Base-by-base conservation (phyloP, 2,329 filamentous ascomycete genomes). In the Alternaria atra region DNA sequence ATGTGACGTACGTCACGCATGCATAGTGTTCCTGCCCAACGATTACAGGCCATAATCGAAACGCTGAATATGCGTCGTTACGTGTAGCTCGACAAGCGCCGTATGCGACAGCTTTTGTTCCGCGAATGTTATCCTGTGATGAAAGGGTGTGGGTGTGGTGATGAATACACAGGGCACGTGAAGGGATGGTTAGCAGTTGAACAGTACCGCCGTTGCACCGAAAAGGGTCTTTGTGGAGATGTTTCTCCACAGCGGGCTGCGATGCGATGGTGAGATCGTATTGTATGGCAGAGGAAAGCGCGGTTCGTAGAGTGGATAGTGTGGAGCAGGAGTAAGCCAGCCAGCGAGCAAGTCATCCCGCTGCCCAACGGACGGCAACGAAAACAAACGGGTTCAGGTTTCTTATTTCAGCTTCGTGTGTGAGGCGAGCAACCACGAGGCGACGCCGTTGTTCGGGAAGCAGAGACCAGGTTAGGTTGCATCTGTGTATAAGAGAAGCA, bases 1-100 rank as follows among this genome's bases (percentile, higher is more conserved):
- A 52, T 42, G 47, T 43, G 55, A 37, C 34, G 12, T 42, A 15
- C 48, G 50, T 52, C 55, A 51, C 30, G 15, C 37, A 15, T 52
- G 23, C 29, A 52, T 57, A 12, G 5, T 8, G 17, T 35, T n/a
- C 15, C 30, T 35, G 5, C 5, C 32, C 20, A 35, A 50, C 32
- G 32, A 50, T 5, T 27, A 15, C 46, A 50, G 7, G 25, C n/a
- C 32, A 37, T 32, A 13, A 50, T 50, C 46, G 32, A 12, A 8
- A 5, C 3, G 2, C 17, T 3, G 4, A 35, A 30, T n/a, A 27
- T 23, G 46, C 46, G 35, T 50, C 30, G 46, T n/a, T n/a, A 27
- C 20, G 23, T 2, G 23, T 27, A 35, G 20, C 5, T 25, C 20
- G 1, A 50, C 46, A 50, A 50, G 30, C 32, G 46, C 46, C 7